Evolutionary conservation across 2,329 filamentous ascomycete genomes (phyloP).

Genomic region (Cercospora brassicicola): DNA sequence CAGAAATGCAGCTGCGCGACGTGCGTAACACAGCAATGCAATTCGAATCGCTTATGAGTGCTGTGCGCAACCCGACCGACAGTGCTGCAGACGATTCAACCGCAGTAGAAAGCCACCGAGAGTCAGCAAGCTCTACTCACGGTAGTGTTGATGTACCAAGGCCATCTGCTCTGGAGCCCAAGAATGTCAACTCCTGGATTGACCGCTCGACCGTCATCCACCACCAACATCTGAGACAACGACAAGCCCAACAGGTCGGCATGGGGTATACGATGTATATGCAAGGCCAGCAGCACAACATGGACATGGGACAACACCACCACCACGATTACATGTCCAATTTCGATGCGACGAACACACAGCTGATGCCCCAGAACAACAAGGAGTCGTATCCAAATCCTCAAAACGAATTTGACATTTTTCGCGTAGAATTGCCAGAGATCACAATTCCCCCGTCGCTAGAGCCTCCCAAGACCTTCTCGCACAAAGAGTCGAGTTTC

Average conservation of each 20-base stretch:
- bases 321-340: conserved; percentile 7
- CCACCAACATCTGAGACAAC: conserved; percentile 8
- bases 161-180: conserved; percentile 15
- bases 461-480: conserved; percentile 54
- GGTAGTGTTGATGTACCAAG: background rate
- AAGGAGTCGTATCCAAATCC: background rate
- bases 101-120: background rate
- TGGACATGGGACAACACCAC: background rate
- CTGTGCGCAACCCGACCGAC: conserved; percentile 28
- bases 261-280: conserved; percentile 34
- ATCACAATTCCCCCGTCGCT: conserved; percentile 14
- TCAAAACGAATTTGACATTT: conserved; percentile 11
- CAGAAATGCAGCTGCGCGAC: conserved; percentile 25
- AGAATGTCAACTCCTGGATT: conserved; percentile 34
- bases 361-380: background rate
- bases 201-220: conserved; percentile 24
- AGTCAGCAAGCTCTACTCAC: conserved; percentile 2
- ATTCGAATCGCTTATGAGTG: conserved; percentile 27
- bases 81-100: conserved; percentile 8
- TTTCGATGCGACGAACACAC: conserved; percentile 1
- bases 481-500: conserved; percentile 66
- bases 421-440: conserved; percentile 21
- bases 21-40: conserved; percentile 26
- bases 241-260: conserved; percentile 16
- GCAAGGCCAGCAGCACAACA: background rate